These are phyloP conservation scores for Cercospora canescens DNA, from an alignment of 2,329 filamentous ascomycete genomes.

Conservation along the genomic window DNA sequence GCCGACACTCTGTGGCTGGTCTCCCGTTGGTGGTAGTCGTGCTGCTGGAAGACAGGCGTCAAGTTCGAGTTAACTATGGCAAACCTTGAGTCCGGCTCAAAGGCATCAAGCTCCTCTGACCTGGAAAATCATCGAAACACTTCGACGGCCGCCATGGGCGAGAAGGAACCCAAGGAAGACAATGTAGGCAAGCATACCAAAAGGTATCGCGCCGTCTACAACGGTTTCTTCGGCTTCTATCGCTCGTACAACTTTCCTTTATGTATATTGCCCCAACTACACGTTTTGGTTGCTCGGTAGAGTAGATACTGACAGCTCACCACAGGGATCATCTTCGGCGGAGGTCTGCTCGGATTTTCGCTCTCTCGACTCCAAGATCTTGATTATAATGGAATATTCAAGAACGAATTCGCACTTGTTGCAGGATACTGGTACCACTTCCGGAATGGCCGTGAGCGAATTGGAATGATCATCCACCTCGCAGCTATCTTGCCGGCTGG, in stretches of 20 bases:
- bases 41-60: not conserved
- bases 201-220: not conserved
- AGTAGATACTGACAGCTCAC: not conserved
- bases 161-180: not conserved
- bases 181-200: not conserved
- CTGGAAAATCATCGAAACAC: not conserved
- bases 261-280: not conserved
- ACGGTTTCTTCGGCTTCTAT: not conserved
- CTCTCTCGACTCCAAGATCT: not conserved
- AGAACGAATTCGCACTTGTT: not conserved
- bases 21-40: not conserved
- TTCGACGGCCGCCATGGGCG: not conserved
- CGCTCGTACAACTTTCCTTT: not conserved
- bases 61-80: not conserved
- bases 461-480: not conserved
- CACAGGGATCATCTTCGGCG: not conserved
- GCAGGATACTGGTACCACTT: not conserved
- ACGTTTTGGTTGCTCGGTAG: not conserved
- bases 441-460: not conserved
- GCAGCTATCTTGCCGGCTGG: not conserved
- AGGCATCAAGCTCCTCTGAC: not conserved
- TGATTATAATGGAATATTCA: not conserved
- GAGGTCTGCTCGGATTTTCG: not conserved
- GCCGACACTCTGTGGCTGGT: not conserved
- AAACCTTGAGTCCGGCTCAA: not conserved